phyloP scores from a whole-genome alignment of 495 filamentous ascomycete genomes.

The Aspergillus steynii region DNA sequence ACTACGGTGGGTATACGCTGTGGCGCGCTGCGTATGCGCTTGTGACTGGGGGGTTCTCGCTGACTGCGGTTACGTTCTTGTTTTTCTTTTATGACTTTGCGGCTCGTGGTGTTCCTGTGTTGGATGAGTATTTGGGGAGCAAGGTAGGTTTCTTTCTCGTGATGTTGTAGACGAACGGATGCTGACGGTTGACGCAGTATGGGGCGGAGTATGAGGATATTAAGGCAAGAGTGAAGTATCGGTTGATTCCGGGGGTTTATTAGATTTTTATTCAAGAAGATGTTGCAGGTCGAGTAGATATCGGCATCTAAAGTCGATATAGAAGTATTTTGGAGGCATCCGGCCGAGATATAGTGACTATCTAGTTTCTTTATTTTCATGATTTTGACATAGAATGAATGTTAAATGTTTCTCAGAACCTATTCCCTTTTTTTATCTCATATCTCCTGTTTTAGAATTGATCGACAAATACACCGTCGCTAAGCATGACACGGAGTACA shows the following conservation, averaged over 20 bases:
- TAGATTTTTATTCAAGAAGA: neutral
- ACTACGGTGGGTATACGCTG: conserved; percentile 58
- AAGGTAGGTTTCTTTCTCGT: conserved; percentile 25
- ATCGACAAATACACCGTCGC: no score
- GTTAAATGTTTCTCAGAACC: no score
- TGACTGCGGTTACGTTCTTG: conserved; percentile 32
- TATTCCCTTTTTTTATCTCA: no score
- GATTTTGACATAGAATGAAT: no score
- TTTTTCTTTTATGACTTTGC: conserved; percentile 50
- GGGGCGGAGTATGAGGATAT: conserved; percentile 44
- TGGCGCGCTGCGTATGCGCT: conserved; percentile 56
- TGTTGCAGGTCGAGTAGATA: neutral
- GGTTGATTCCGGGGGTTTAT: conserved; percentile 37
- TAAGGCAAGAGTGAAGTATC: conserved; percentile 43
- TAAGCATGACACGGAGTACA: no score
- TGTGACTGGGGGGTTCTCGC: conserved; percentile 47
- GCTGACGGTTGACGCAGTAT: conserved; percentile 28
- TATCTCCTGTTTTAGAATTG: no score
- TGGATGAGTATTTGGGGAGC: conserved; percentile 46
- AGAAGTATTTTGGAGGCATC: no score
- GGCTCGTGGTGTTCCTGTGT: conserved; percentile 39
- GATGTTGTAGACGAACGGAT: neutral
- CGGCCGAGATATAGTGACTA: no score
- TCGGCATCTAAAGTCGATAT: neutral
- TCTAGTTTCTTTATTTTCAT: no score